These are phyloP conservation scores for Crithidia mellificae DNA, from an alignment of 208 protist species.

Conservation along the genomic window DNA sequence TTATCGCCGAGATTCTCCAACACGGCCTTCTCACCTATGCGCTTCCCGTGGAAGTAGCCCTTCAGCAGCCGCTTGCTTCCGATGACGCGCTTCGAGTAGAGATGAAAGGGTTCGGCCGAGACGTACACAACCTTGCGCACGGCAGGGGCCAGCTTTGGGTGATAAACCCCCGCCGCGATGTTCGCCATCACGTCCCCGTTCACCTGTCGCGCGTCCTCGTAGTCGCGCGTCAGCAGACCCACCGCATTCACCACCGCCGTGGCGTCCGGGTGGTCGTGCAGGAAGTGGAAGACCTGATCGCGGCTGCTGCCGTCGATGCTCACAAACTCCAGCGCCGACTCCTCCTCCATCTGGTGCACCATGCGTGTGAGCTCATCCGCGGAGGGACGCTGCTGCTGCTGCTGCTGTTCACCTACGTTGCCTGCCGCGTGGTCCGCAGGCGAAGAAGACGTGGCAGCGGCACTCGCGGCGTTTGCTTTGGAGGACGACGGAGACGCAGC, in stretches of 20 bases:
- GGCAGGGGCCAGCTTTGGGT: constrained; percentile 41
- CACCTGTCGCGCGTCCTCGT: constrained; percentile 58
- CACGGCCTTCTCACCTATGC: constrained; percentile 67
- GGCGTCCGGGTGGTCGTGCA: constrained; percentile 80
- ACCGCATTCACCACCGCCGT: constrained; percentile 70
- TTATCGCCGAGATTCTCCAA: constrained; percentile 57
- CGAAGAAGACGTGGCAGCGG: background rate
- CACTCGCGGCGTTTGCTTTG: background rate
- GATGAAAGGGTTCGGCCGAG: constrained; percentile 63
- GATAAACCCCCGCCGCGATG: constrained; percentile 69
- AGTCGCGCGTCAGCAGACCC: constrained; percentile 66
- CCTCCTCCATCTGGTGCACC: constrained; percentile 24
- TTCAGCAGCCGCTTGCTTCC: constrained; percentile 54
- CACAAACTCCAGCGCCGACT: constrained; percentile 66
- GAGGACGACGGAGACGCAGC: no score
- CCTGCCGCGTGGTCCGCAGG: background rate
- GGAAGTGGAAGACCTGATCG: constrained; percentile 68
- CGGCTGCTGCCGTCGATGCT: constrained; percentile 66
- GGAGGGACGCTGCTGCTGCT: constrained; percentile 6
- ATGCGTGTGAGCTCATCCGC: constrained; percentile 27
- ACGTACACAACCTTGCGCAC: constrained; percentile 74
- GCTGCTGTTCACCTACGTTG: no score
- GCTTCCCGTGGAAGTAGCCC: constrained; percentile 87
- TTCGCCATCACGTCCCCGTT: constrained; percentile 84
- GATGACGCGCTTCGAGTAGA: constrained; percentile 42